These are phyloP conservation scores for Penicillium samsonianum DNA, from an alignment of 495 filamentous ascomycete species.

Conservation along the genomic window DNA sequence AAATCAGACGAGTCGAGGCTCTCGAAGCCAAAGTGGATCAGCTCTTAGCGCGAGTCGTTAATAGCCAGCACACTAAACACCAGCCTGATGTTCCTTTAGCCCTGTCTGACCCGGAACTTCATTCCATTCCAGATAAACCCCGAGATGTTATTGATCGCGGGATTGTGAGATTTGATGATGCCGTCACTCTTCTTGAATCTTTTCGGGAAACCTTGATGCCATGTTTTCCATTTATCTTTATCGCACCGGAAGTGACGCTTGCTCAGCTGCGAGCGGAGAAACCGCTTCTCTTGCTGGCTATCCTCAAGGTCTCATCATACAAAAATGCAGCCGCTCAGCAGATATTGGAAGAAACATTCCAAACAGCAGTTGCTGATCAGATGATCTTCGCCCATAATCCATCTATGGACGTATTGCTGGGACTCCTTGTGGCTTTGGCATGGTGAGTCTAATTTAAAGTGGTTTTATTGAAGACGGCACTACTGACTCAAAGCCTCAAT, in stretches of 20 bases:
- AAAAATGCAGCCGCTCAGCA: slow-evolving; percentile 12
- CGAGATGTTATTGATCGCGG: slow-evolving; percentile 20
- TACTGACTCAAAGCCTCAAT: slow-evolving; percentile 4
- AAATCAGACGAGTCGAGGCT: slow-evolving; percentile 14
- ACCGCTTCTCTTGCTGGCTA: slow-evolving; percentile 22
- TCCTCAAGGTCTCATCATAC: slow-evolving; percentile 18
- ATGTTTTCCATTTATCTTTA: slow-evolving; percentile 19
- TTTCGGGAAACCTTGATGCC: slow-evolving; percentile 6
- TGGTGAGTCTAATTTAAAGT: neutral
- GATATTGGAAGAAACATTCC: slow-evolving; percentile 18
- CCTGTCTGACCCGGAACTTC: neutral
- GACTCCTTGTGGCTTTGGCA: slow-evolving; percentile 5
- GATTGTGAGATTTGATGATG: slow-evolving; percentile 16
- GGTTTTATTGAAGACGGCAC: neutral
- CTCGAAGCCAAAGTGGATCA: slow-evolving; percentile 25
- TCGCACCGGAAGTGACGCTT: slow-evolving; percentile 15
- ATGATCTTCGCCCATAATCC: slow-evolving; percentile 9
- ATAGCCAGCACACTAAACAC: slow-evolving; percentile 2
- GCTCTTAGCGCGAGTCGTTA: slow-evolving; percentile 19
- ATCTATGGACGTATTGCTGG: slow-evolving; percentile 5
- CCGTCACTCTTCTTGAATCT: neutral
- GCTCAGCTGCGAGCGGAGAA: slow-evolving; percentile 22
- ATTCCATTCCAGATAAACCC: slow-evolving; percentile 2
- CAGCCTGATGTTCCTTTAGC: neutral
- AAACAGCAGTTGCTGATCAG: slow-evolving; percentile 2